These are phyloP conservation scores for Sistotremastrum niveocremeum DNA, from an alignment of 768 basidiomycete genomes.

Conservation along the genomic window DNA sequence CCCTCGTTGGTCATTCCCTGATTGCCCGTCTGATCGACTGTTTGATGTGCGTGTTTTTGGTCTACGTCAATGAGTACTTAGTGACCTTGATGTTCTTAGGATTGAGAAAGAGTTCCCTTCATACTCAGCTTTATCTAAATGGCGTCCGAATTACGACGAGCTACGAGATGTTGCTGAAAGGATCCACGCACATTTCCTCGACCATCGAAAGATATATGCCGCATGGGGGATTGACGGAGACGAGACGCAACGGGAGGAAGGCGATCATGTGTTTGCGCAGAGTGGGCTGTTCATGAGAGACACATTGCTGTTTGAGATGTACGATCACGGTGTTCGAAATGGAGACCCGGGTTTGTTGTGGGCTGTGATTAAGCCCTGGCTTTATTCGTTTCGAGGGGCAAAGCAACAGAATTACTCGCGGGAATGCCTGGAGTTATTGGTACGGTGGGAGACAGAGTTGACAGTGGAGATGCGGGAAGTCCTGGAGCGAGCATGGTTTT, in stretches of 20 bases:
- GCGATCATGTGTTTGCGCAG: too few species aligned
- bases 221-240: too few species aligned
- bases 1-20: conserved; percentile 16
- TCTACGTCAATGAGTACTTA: too few species aligned
- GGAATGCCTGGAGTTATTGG: conserved; percentile 12
- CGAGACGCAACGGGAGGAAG: too few species aligned
- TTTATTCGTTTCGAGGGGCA: conserved; percentile 17
- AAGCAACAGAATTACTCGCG: conserved; percentile 21
- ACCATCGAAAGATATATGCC: too few species aligned
- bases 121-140: conserved; percentile 6
- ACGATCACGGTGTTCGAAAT: conserved; percentile 17
- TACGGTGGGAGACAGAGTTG: conserved; percentile 12
- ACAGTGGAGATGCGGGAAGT: conserved; percentile 4
- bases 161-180: background rate
- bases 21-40: conserved; percentile 15
- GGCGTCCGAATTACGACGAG: conserved; percentile 6
- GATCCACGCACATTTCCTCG: too few species aligned
- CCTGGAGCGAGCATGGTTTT: conserved; percentile 16
- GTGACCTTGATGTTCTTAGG: conserved; percentile 3
- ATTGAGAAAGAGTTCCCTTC: conserved; percentile 5
- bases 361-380: conserved; percentile 15
- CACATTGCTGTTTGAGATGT: conserved; percentile 15
- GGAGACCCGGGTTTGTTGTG: conserved; percentile 20
- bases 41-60: conserved; percentile 12
- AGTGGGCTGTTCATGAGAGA: conserved; percentile 23